Evolutionary conservation across 73 alveolate species (phyloP).

Genomic region (Tetrahymena borealis): DNA sequence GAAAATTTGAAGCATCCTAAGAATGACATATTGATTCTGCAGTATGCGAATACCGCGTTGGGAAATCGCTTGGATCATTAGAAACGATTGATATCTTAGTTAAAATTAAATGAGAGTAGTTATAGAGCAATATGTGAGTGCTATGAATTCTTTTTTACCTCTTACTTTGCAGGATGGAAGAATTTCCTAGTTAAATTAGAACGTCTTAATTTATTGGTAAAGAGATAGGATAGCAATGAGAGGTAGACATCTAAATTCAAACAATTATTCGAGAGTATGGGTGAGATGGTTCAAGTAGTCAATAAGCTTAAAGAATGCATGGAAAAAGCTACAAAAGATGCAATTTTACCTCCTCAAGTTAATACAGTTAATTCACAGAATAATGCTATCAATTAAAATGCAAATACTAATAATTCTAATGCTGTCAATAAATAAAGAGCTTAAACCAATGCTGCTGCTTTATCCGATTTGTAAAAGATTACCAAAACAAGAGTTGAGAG

Average conservation of each 20-base stretch:
- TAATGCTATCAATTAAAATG: neutral
- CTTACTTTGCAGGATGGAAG: slow-evolving; percentile 1
- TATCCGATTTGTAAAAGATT: neutral
- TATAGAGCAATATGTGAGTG: neutral
- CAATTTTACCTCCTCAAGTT: neutral
- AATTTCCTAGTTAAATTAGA: neutral
- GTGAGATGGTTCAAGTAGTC: neutral
- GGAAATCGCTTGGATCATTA: neutral
- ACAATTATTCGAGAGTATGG: neutral
- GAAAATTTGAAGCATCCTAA: neutral
- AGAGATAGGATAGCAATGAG: neutral
- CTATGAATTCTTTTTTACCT: neutral
- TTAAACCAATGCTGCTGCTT: neutral
- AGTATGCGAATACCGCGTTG: neutral
- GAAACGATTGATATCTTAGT: neutral
- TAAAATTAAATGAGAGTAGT: neutral
- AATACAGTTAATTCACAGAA: neutral
- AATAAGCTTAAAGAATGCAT: neutral
- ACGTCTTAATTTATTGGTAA: neutral
- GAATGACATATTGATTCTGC: neutral
- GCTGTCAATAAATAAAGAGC: neutral
- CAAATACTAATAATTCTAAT: neutral
- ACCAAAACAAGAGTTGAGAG: neutral
- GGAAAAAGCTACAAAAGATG: neutral
- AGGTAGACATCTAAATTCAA: neutral